Evolutionary conservation across 805 yeast species (phyloP).

Genomic region (Wickerhamomyces tratensis): DNA sequence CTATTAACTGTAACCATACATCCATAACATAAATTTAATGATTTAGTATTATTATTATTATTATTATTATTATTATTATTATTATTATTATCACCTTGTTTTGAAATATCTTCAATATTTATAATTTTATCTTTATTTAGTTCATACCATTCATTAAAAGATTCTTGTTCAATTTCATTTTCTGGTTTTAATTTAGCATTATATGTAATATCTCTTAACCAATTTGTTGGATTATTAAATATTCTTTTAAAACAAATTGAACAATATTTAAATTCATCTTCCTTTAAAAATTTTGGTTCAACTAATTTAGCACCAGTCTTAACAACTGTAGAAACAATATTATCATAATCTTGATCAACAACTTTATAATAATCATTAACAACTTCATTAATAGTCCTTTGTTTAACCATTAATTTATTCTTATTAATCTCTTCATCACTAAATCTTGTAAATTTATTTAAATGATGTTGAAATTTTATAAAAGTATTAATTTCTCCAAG

Average conservation of each 20-base stretch:
- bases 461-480: constrained; percentile 21
- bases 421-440: not conserved
- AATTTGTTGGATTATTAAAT: constrained; percentile 46
- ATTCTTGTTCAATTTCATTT: constrained; percentile 29
- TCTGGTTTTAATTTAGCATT: constrained; percentile 39
- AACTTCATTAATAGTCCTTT: constrained; percentile 75
- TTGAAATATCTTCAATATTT: constrained; percentile 2
- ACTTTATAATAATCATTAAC: constrained; percentile 61
- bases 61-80: constrained; percentile 9
- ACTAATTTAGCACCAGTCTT: constrained; percentile 76
- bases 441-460: not conserved
- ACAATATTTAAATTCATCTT: constrained; percentile 27
- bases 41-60: constrained; percentile 6
- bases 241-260: constrained; percentile 45
- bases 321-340: constrained; percentile 86
- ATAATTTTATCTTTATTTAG: constrained; percentile 12
- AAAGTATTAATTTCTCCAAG: constrained; percentile 58
- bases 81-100: constrained; percentile 6
- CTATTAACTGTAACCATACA: constrained; percentile 58
- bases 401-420: constrained; percentile 40
- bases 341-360: constrained; percentile 74
- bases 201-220: constrained; percentile 67
- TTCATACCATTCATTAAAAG: constrained; percentile 25
- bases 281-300: constrained; percentile 25
- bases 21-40: constrained; percentile 58